Evolutionary conservation across 2,329 filamentous ascomycete genomes (phyloP).

Genomic region (Diplodia corticola): DNA sequence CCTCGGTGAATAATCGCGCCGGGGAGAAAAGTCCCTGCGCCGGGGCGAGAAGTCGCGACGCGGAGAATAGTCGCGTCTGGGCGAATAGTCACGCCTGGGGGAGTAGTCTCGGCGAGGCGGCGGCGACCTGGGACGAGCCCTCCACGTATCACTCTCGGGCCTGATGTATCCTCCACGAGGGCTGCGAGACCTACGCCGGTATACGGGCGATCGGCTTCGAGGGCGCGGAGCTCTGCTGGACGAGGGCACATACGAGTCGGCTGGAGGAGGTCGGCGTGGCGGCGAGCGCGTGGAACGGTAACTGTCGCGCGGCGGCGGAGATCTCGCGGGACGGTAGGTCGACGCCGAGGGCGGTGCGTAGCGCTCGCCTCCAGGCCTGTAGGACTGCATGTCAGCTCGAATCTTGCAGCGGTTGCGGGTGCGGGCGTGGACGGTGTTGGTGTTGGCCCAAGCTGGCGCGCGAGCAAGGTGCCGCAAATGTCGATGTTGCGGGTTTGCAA

Average conservation of each 20-base stretch:
- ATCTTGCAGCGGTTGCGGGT: background rate
- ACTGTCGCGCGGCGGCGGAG: constrained; percentile 33
- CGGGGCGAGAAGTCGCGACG: constrained; percentile 44
- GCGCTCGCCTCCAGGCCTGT: constrained; percentile 22
- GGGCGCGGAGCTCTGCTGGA: constrained; percentile 37
- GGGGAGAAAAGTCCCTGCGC: constrained; percentile 42
- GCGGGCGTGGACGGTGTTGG: constrained; percentile 17
- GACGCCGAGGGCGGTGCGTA: constrained; percentile 15
- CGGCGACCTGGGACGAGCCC: constrained; percentile 51
- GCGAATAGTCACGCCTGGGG: constrained; percentile 41
- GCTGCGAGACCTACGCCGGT: constrained; percentile 43
- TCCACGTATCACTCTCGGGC: constrained; percentile 44
- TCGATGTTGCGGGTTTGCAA: constrained; percentile 19
- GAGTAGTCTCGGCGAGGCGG: constrained; percentile 48
- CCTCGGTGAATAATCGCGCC: constrained; percentile 31
- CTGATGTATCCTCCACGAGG: constrained; percentile 34
- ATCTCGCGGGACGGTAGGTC: constrained; percentile 23
- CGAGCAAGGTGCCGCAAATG: constrained; percentile 19
- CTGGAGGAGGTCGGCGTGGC: constrained; percentile 38
- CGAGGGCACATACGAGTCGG: constrained; percentile 44
- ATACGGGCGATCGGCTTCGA: constrained; percentile 39
- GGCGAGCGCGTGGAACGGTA: constrained; percentile 39
- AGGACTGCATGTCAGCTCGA: constrained; percentile 10
- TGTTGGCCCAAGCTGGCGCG: constrained; percentile 20
- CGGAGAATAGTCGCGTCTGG: constrained; percentile 33